Evolutionary conservation across 352 stramenopile species (phyloP).

Genomic region (Phytophthora ramorum): DNA sequence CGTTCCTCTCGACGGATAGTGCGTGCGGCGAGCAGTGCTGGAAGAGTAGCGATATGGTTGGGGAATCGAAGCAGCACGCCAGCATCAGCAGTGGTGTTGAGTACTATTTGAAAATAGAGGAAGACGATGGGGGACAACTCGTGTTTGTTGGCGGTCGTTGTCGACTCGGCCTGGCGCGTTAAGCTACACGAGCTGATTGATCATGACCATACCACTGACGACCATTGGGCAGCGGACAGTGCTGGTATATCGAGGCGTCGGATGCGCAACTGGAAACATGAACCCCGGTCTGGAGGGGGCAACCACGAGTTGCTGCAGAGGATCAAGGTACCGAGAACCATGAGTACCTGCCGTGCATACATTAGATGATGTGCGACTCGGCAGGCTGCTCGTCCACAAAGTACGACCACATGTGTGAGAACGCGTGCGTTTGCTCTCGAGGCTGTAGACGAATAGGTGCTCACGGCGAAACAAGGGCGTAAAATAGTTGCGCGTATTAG

Average conservation of each 20-base stretch:
- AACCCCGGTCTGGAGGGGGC: constrained; percentile 40
- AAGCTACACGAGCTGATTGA: constrained; percentile 54
- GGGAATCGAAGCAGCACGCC: neutral
- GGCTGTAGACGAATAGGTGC: constrained; percentile 55
- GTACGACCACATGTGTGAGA: constrained; percentile 55
- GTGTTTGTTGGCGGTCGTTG: constrained; percentile 65
- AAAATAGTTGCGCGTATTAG: neutral
- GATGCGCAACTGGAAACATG: constrained; percentile 54
- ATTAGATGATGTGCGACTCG: constrained; percentile 67
- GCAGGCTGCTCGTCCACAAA: constrained; percentile 70
- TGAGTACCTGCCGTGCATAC: constrained; percentile 79
- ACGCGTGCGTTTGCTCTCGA: constrained; percentile 48
- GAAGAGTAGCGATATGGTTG: constrained; percentile 23
- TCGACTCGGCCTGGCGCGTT: constrained; percentile 50
- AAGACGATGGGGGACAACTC: constrained; percentile 68
- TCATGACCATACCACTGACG: constrained; percentile 32
- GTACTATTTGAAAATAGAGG: constrained; percentile 62
- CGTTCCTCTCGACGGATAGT: constrained; percentile 32
- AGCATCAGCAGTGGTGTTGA: constrained; percentile 41
- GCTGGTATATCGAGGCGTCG: constrained; percentile 14
- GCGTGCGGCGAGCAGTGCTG: constrained; percentile 50
- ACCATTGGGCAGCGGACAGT: neutral
- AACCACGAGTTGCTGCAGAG: constrained; percentile 69
- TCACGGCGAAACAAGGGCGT: constrained; percentile 3
- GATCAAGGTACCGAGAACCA: constrained; percentile 63